Evolutionary conservation across 768 basidiomycete species (phyloP), one percentile per base, ranked within the genome.

Genomic region (Russula ochroleuca): DNA sequence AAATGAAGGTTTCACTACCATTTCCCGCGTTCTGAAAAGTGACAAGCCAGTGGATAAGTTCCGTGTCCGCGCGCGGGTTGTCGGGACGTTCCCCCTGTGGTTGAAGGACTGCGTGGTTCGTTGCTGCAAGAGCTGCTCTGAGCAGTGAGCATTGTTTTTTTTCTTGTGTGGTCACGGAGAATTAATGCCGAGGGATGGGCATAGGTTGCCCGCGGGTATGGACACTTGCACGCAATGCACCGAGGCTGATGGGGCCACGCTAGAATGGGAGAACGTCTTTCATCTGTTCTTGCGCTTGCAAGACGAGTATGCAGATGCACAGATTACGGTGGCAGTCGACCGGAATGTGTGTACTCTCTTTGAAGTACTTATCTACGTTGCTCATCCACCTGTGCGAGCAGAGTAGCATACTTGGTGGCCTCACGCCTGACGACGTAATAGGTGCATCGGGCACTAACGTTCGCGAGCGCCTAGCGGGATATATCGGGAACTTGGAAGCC

Each of bases 401-500:
- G 68, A 67, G 66, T 37, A 38, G 47, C 11, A 23, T 57, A 37
- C 41, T 68, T 15, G 23, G 23, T 6, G 66, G 63, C 5, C 33
- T 68, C 38, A 25, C 31, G 3, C 66, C 68, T 8, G 58, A 63
- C 10, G 60, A 58, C 23, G 35, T 59, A n/a, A 49, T 53, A 10
- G 15, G 13, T n/a, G 31, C 8, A 19, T 38, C 56, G 9, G 55
- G 59, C 4, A 35, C 28, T 41, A 40, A 40, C 13, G 21, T 68
- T n/a, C 54, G 55, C 25, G 41, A 64, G 53, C 66, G 66, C 11
- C 59, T 68, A 15, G 45, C 47, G 2, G 45, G 40, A n/a, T 68
- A 64, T 13, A 59, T 68, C 15, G 66, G 68, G 21, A 67, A 68
- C 35, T 5, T 67, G 15, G 62, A 61, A n/a, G 62, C 48, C 1